Conservation (phyloP, 768 basidiomycete genomes). For the Mycena rebaudengoi region DNA sequence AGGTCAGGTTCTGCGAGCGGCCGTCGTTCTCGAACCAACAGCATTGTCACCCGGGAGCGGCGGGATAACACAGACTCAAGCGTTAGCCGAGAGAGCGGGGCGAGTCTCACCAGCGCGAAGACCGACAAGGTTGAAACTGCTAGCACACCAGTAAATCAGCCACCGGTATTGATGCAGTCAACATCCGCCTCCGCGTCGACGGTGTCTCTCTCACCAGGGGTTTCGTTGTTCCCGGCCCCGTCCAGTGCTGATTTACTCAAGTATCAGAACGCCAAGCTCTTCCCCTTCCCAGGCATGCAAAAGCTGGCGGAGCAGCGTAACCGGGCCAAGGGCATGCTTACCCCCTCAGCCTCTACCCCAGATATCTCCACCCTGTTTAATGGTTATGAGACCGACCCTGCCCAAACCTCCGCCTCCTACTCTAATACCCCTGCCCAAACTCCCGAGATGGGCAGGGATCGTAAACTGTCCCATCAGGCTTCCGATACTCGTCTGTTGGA, state of each 20-base stretch:
- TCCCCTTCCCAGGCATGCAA: conserved; percentile 90
- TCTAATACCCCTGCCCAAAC: conserved; percentile 59
- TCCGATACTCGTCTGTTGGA: conserved; percentile 73
- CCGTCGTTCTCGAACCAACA: conserved; percentile 82
- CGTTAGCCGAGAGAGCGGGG: conserved; percentile 79
- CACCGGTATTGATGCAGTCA: conserved; percentile 59
- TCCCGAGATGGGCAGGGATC: conserved; percentile 62
- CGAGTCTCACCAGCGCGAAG: conserved; percentile 70
- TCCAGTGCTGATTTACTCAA: conserved; percentile 75
- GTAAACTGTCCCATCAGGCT: conserved; percentile 71
- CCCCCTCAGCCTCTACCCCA: conserved; percentile 54
- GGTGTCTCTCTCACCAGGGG: conserved; percentile 66
- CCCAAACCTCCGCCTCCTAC: conserved; percentile 55
- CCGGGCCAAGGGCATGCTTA: conserved; percentile 59
- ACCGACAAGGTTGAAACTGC: conserved; percentile 58
- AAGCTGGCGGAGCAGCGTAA: conserved; percentile 78
- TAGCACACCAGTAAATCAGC: conserved; percentile 48
- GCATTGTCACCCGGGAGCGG: conserved; percentile 71
- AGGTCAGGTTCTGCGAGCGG: conserved; percentile 73
- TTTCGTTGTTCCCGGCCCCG: conserved; percentile 82
- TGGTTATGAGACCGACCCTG: conserved; percentile 57
- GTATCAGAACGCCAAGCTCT: conserved; percentile 83
- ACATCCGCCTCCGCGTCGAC: conserved; percentile 80
- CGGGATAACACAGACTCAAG: conserved; percentile 78
- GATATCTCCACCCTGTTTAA: conserved; percentile 53